Conservation (phyloP, 139 green algal species). For the Micractinium sp. region DNA sequence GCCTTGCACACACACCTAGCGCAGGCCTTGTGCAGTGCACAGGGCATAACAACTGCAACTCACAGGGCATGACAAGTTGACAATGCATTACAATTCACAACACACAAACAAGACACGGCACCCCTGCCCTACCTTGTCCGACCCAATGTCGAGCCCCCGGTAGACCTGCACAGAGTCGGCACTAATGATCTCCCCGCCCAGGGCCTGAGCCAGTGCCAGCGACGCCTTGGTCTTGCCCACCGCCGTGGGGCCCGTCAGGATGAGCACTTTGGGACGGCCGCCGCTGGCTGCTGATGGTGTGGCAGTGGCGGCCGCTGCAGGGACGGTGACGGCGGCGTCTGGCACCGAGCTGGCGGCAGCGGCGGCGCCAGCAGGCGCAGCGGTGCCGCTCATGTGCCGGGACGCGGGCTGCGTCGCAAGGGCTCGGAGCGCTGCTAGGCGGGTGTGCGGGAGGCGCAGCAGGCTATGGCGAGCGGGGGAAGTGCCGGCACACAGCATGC, state of each 20-base stretch:
- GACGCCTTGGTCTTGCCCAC: conserved; percentile 91
- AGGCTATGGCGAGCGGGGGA: background rate
- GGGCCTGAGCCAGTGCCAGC: conserved; percentile 76
- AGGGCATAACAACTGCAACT: no score
- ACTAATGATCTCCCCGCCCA: conserved; percentile 94
- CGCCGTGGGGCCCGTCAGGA: conserved; percentile 92
- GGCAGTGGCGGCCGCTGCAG: background rate
- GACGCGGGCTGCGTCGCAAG: background rate
- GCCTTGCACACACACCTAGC: no score
- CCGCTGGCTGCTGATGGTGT: background rate
- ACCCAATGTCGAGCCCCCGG: conserved; percentile 87
- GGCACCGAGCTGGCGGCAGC: background rate
- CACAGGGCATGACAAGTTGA: no score
- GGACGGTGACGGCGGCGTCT: no score
- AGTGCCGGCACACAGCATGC: background rate
- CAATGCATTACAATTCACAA: no score
- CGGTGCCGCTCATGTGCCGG: background rate
- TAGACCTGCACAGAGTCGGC: conserved; percentile 98
- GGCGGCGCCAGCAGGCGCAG: background rate
- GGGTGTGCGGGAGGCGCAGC: background rate
- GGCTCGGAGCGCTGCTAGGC: background rate
- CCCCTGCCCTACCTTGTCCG: conserved; percentile 75
- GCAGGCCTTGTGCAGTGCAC: no score
- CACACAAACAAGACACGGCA: background rate
- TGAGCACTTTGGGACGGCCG: conserved; percentile 70